A percentile compares a stretch with the other conserved stretches of the same genome.
Conservation (phyloP, 495 filamentous ascomycete genomes). For the Penicillium nucicola region DNA sequence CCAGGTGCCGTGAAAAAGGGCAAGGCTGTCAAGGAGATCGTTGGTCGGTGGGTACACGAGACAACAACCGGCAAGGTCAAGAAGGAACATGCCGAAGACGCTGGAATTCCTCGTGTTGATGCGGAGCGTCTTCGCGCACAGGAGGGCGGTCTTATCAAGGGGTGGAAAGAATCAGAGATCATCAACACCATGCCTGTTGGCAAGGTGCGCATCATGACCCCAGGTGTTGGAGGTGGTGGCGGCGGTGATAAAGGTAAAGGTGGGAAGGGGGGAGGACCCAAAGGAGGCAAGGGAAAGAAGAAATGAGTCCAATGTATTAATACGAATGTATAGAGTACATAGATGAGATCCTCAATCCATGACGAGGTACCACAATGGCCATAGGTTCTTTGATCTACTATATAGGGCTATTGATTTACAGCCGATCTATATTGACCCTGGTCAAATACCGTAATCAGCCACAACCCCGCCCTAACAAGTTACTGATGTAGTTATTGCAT, state of each 20-base stretch:
- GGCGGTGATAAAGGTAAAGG: slow-evolving; percentile 46
- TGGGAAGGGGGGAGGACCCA: slow-evolving; percentile 40
- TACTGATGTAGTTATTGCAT: too few species aligned
- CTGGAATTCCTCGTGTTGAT: slow-evolving; percentile 58
- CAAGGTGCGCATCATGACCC: slow-evolving; percentile 79
- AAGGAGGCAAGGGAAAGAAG: slow-evolving; percentile 40
- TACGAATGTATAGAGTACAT: slow-evolving; percentile 1
- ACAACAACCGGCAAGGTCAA: slow-evolving; percentile 46
- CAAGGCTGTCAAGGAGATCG: slow-evolving; percentile 87
- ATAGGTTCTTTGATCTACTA: too few species aligned
- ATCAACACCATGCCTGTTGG: slow-evolving; percentile 77
- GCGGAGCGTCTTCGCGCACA: slow-evolving; percentile 74
- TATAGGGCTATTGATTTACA: background rate
- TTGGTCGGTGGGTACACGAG: slow-evolving; percentile 66
- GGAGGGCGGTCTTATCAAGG: slow-evolving; percentile 79
- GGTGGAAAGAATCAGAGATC: slow-evolving; percentile 77
- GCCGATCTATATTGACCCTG: background rate
- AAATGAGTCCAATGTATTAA: too few species aligned
- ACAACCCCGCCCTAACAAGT: too few species aligned
- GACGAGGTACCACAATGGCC: too few species aligned
- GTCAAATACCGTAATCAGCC: too few species aligned
- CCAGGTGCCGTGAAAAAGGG: slow-evolving; percentile 89
- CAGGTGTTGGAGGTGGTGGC: slow-evolving; percentile 36
- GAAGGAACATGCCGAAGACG: slow-evolving; percentile 46
- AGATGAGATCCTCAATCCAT: slow-evolving; percentile 3